phyloP scores from a whole-genome alignment of 1,284 basidiomycete genomes.

The Phellinidium pouzarii region DNA sequence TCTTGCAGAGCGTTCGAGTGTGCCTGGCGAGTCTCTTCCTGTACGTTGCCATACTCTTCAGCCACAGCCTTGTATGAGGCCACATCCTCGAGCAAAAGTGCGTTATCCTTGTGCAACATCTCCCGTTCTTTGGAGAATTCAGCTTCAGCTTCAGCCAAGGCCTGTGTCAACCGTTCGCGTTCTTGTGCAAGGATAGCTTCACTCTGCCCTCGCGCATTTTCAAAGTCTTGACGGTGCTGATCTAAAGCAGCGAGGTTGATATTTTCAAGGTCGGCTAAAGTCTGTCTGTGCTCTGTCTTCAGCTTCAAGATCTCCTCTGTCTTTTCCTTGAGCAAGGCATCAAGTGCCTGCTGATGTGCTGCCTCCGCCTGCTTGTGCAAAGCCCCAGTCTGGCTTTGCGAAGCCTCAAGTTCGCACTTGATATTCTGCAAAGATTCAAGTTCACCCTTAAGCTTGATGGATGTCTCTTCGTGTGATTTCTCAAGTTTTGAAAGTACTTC shows the following conservation, averaged over 20 bases:
- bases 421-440: conserved; percentile 23
- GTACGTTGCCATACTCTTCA: conserved; percentile 45
- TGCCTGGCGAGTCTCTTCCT: conserved; percentile 41
- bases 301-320: conserved; percentile 36
- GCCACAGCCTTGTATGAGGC: conserved; percentile 55
- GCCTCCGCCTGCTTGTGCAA: conserved; percentile 10
- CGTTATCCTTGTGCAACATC: conserved; percentile 43
- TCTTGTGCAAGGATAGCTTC: conserved; percentile 36
- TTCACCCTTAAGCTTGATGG: conserved; percentile 26
- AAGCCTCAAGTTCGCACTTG: conserved; percentile 14
- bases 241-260: conserved; percentile 38
- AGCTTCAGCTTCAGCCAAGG: conserved; percentile 34
- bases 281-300: conserved; percentile 40
- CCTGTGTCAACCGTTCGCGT: conserved; percentile 32
- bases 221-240: conserved; percentile 39
- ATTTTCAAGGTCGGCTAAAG: conserved; percentile 37
- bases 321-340: conserved; percentile 19
- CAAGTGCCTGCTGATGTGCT: conserved; percentile 24
- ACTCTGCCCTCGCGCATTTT: conserved; percentile 33
- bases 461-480: conserved; percentile 44
- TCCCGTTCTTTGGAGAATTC: conserved; percentile 27
- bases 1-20: conserved; percentile 48
- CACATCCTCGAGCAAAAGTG: conserved; percentile 52
- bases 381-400: conserved; percentile 10
- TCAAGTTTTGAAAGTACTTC: conserved; percentile 44